phyloP scores from a whole-genome alignment of 129 eudicot species.

The Flaveria bidentis region DNA sequence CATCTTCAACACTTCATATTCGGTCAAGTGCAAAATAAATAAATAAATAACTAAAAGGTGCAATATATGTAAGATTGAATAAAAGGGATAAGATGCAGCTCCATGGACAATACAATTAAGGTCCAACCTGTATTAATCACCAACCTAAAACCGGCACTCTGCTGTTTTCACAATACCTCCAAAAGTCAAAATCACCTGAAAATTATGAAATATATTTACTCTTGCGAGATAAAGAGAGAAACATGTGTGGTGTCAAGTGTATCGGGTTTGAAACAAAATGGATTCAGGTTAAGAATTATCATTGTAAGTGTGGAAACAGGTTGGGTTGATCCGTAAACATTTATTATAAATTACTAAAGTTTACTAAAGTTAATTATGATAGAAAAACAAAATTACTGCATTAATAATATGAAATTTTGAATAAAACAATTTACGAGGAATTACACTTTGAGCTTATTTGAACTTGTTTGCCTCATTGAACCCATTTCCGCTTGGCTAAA shows the following conservation, averaged over 20 bases:
- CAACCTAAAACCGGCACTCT: constrained; percentile 36
- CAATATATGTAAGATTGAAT: neutral
- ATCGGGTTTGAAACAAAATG: neutral
- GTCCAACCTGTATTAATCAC: constrained; percentile 34
- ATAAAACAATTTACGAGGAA: neutral
- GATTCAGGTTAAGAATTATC: neutral
- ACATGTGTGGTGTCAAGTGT: neutral
- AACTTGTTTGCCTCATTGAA: neutral
- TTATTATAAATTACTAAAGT: no score
- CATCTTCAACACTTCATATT: constrained; percentile 26
- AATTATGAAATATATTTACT: neutral
- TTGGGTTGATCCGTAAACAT: no score
- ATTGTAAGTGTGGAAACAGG: no score
- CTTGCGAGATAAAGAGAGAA: no score
- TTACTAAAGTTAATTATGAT: no score
- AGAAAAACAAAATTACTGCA: no score
- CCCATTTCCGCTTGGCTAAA: neutral
- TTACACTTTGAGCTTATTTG: neutral
- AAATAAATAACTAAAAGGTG: neutral
- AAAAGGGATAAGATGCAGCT: neutral
- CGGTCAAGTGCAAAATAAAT: constrained; percentile 1
- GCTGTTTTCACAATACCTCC: constrained; percentile 26
- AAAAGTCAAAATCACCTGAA: constrained; percentile 35
- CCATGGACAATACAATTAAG: constrained; percentile 31
- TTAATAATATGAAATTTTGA: no score